Evolutionary conservation across 2,329 filamentous ascomycete species (phyloP).

Genomic region (Fusarium piperis): DNA sequence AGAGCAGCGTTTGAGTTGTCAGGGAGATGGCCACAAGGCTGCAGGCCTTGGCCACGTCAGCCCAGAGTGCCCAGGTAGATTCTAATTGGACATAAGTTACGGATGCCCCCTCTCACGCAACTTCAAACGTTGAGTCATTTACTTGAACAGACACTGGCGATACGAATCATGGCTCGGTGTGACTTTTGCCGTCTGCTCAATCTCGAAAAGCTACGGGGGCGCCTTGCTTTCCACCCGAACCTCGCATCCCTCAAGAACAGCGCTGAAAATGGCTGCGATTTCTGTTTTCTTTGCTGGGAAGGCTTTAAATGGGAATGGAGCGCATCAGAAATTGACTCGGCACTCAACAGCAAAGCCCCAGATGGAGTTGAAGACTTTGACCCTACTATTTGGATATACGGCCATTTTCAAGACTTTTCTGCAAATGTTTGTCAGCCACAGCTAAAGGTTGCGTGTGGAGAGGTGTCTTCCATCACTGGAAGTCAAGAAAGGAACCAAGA

Average conservation of each 20-base stretch:
- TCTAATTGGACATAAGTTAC: not conserved
- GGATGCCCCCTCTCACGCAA: not conserved
- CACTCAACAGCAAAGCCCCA: not conserved
- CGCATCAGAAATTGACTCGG: not conserved
- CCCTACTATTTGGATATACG: slow-evolving; percentile 5
- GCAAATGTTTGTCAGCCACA: not conserved
- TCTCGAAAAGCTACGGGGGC: not conserved
- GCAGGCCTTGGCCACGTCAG: not conserved
- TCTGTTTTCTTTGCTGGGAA: slow-evolving; percentile 13
- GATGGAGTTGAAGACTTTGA: not conserved
- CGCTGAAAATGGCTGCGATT: slow-evolving; percentile 7
- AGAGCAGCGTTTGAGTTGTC: not conserved
- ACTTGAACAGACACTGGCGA: too few species aligned
- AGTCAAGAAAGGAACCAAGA: not conserved
- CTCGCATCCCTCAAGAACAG: slow-evolving; percentile 1
- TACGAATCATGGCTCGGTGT: not conserved
- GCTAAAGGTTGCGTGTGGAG: not conserved
- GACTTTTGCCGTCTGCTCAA: not conserved
- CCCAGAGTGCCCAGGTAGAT: not conserved
- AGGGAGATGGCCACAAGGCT: not conserved
- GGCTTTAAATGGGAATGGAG: slow-evolving; percentile 3
- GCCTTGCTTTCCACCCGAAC: not conserved
- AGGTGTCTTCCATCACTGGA: not conserved
- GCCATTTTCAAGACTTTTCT: not conserved
- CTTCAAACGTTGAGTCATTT: not conserved